These are phyloP conservation scores for Zymoseptoria passerinii DNA, from an alignment of 2,329 filamentous ascomycete genomes.

Conservation along the genomic window DNA sequence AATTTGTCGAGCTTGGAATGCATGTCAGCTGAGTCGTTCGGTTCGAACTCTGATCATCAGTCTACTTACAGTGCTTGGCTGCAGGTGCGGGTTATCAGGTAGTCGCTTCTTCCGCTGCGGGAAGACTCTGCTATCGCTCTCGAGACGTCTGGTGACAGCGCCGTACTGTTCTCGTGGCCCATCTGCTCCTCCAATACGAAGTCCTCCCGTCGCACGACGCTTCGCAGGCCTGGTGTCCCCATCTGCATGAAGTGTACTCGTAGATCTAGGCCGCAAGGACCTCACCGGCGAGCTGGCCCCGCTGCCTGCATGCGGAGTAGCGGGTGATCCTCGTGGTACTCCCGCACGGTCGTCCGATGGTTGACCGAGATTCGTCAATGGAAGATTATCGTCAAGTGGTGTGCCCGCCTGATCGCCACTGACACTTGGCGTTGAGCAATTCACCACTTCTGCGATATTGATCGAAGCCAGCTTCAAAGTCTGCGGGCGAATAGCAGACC, in stretches of 20 bases:
- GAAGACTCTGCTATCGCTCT: constrained; percentile 18
- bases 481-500: constrained; percentile 1
- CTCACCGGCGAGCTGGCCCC: constrained; percentile 1
- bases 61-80: constrained; percentile 42
- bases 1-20: constrained; percentile 33
- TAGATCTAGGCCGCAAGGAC: constrained; percentile 5
- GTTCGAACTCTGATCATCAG: constrained; percentile 41
- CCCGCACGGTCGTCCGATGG: too few species aligned
- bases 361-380: background rate
- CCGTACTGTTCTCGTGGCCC: background rate
- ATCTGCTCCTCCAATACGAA: constrained; percentile 20
- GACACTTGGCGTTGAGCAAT: background rate
- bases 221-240: constrained; percentile 35
- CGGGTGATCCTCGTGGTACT: background rate
- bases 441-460: constrained; percentile 7
- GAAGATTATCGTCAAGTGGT: background rate
- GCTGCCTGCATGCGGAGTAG: background rate
- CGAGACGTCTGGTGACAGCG: constrained; percentile 13
- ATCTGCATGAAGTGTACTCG: constrained; percentile 2
- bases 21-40: background rate
- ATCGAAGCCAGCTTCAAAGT: constrained; percentile 12
- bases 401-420: background rate
- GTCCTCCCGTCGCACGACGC: constrained; percentile 28
- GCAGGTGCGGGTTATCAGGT: constrained; percentile 34
- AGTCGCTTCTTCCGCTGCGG: constrained; percentile 25